Percentiles rank a stretch among this genome's conserved stretches.
These are phyloP conservation scores for Talaromyces sp. DNA, from an alignment of 2,329 filamentous ascomycete species.

Conservation along the genomic window DNA sequence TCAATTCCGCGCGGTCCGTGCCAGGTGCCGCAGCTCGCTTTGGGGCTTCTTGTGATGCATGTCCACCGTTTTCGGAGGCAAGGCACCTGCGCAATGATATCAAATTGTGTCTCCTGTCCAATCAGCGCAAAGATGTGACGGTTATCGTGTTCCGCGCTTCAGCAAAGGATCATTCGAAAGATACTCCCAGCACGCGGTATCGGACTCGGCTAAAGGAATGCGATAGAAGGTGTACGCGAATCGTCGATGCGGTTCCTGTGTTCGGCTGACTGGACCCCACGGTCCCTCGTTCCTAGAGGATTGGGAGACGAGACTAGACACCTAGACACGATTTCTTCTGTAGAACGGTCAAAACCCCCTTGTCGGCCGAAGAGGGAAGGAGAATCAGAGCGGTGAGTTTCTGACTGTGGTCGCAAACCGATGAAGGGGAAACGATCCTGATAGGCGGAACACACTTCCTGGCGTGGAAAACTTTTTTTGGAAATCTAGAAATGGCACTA, in stretches of 20 bases:
- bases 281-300: neutral
- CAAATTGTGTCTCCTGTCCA: neutral
- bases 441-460: slow-evolving; percentile 15
- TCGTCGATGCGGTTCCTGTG: neutral
- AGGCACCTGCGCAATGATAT: neutral
- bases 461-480: neutral
- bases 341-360: neutral
- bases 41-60: neutral
- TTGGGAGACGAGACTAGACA: neutral
- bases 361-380: neutral
- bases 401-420: neutral
- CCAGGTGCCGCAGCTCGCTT: neutral
- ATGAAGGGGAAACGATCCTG: neutral
- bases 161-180: neutral
- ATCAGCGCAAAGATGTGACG: neutral
- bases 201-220: neutral
- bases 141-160: neutral
- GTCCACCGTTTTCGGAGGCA: neutral
- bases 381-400: neutral
- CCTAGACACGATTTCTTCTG: neutral
- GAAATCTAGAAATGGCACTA: neutral
- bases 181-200: neutral
- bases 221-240: neutral
- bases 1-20: neutral
- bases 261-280: neutral